Percentiles rank a stretch among this genome's conserved stretches.
Conservation (phyloP, 1,139 yeast species). For the Petasospora rhodanensis region DNA sequence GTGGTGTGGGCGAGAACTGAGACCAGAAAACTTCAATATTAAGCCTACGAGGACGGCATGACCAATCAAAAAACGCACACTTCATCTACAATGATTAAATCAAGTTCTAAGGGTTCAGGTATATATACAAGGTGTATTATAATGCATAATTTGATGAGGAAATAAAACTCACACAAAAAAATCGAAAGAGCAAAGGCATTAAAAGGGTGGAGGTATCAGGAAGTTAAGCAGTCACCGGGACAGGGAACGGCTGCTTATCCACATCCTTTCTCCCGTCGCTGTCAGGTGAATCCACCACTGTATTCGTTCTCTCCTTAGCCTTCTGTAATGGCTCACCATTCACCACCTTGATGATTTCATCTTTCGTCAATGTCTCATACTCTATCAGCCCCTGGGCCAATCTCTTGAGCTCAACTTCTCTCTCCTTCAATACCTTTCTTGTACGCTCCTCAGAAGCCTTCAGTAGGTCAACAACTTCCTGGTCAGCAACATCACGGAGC, state of each 20-base stretch:
- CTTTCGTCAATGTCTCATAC: conserved; percentile 89
- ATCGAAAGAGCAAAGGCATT: background rate
- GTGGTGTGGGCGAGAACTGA: conserved; percentile 44
- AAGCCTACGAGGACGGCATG: conserved; percentile 15
- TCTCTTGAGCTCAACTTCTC: conserved; percentile 69
- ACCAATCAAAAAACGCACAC: no score
- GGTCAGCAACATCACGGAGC: conserved; percentile 85
- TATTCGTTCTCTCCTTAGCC: conserved; percentile 66
- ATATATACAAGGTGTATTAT: conserved; percentile 9
- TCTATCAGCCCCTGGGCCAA: conserved; percentile 91
- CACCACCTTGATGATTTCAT: conserved; percentile 84
- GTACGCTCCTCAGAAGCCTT: conserved; percentile 78
- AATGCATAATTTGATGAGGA: conserved; percentile 2
- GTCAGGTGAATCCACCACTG: conserved; percentile 60
- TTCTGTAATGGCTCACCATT: conserved; percentile 70
- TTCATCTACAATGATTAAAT: no score
- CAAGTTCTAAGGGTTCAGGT: background rate
- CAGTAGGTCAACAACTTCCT: conserved; percentile 76
- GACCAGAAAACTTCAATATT: no score
- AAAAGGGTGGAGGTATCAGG: background rate
- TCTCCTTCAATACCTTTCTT: conserved; percentile 57
- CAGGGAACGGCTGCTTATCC: conserved; percentile 25
- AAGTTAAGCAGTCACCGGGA: conserved; percentile 23
- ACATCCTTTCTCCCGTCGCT: conserved; percentile 30
- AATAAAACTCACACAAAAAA: background rate